These are phyloP conservation scores for Aspergillus fischeri DNA, from an alignment of 2,329 filamentous ascomycete species.

Conservation along the genomic window DNA sequence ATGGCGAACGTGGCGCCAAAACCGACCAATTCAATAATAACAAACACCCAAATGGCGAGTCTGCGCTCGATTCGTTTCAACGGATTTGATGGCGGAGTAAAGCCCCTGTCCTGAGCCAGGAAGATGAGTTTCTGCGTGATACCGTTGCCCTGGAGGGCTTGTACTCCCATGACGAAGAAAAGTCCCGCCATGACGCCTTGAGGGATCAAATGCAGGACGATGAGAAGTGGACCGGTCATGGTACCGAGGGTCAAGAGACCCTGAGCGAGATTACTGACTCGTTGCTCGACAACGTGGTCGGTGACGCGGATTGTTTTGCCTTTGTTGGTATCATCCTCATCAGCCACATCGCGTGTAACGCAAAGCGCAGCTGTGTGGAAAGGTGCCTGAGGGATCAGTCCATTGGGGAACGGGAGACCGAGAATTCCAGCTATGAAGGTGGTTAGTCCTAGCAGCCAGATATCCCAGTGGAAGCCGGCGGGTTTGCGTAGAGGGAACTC, in stretches of 20 bases:
- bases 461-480: slow-evolving; percentile 80
- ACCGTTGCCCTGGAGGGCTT: slow-evolving; percentile 71
- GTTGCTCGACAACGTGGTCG: slow-evolving; percentile 62
- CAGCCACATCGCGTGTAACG: slow-evolving; percentile 57
- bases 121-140: slow-evolving; percentile 73
- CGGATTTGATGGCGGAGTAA: slow-evolving; percentile 58
- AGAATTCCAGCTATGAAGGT: slow-evolving; percentile 71
- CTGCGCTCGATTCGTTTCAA: slow-evolving; percentile 60
- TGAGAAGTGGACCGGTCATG: slow-evolving; percentile 70
- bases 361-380: slow-evolving; percentile 78
- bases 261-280: slow-evolving; percentile 72
- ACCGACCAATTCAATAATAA: slow-evolving; percentile 62
- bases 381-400: slow-evolving; percentile 76
- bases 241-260: slow-evolving; percentile 74
- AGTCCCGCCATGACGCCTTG: slow-evolving; percentile 75
- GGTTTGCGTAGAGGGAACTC: slow-evolving; percentile 78
- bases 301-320: slow-evolving; percentile 61
- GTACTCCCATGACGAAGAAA: slow-evolving; percentile 81
- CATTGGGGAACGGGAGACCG: slow-evolving; percentile 76
- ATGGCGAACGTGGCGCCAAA: slow-evolving; percentile 79
- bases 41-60: slow-evolving; percentile 66
- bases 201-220: slow-evolving; percentile 72
- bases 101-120: slow-evolving; percentile 58
- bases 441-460: slow-evolving; percentile 75
- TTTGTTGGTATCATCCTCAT: slow-evolving; percentile 56